A percentile compares a stretch with the other conserved stretches of the same genome.
These are phyloP conservation scores for Zarea fungicola DNA, from an alignment of 2,329 filamentous ascomycete species.

Conservation along the genomic window DNA sequence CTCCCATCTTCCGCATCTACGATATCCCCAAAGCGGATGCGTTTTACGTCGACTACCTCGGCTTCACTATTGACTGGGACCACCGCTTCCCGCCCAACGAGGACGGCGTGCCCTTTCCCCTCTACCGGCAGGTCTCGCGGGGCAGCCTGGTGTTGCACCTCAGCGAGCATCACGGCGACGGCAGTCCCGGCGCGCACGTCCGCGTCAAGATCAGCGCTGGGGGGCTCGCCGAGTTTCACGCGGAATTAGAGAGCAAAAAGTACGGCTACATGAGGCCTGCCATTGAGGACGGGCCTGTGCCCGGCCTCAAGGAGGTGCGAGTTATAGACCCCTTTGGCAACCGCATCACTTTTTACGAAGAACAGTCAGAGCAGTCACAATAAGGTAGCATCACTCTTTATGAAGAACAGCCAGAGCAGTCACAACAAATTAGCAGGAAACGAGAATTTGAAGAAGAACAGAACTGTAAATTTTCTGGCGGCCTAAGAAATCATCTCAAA, in stretches of 20 bases:
- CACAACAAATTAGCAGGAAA: too few species aligned
- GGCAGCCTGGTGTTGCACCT: constrained; percentile 15
- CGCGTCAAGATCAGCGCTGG: constrained; percentile 11
- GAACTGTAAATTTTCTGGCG: not conserved
- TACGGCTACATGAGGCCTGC: constrained; percentile 18
- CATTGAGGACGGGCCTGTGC: constrained; percentile 11
- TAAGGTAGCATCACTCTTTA: too few species aligned
- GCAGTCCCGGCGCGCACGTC: constrained; percentile 15
- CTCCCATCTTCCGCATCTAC: constrained; percentile 19
- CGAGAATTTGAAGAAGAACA: not conserved
- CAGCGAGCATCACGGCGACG: constrained; percentile 19
- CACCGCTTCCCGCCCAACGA: constrained; percentile 14
- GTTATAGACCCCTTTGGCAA: constrained; percentile 19
- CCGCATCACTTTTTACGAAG: constrained; percentile 14
- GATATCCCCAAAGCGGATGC: constrained; percentile 19
- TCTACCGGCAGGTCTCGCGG: constrained; percentile 18
- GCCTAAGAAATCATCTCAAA: not conserved
- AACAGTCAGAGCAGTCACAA: not conserved
- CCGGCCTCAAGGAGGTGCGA: constrained; percentile 9
- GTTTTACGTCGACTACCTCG: constrained; percentile 18
- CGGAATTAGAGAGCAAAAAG: constrained; percentile 14
- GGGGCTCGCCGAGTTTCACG: constrained; percentile 11
- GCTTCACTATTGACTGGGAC: constrained; percentile 18
- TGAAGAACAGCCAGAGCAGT: too few species aligned
- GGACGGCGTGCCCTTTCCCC: constrained; percentile 14